Base-by-base conservation (phyloP, 768 basidiomycete species). In the Strobilomyces confusus region DNA sequence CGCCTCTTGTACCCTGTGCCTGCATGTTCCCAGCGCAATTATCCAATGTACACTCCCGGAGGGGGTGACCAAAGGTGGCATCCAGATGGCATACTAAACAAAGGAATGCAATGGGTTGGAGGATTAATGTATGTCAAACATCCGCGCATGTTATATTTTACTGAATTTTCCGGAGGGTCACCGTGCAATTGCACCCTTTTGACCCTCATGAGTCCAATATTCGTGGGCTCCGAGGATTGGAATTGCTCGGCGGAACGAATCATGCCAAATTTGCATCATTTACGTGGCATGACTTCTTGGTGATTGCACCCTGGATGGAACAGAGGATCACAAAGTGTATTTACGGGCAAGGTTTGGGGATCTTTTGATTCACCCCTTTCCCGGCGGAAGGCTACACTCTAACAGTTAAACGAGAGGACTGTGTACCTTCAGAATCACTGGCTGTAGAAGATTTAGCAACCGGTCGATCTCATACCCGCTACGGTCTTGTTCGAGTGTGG, bases 221-320 rank as follows among this genome's bases (percentile, higher is more conserved):
- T 53, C 65, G 62, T 17, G 67, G 66, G 14, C 62, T 76, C 12
- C 82, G 78, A 59, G 82, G 80, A 44, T 59, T 74, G 22, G 80
- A 79, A 58, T 71, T 81, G 12, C 70, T 80, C 23, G 63, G 71
- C 20, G 79, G 76, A 15, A 63, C 75, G 4, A 75, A 80, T 45
- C 72, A 81, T 38, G 73, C 73, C 17, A 86, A 84, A 45, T 91
- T 84, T 64, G 81, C 80, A 8, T 89, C 87, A 12, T 82, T 92
- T 54, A 78, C 77, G 0, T 86, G 82, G 82, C 71, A 72, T 19
- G 90, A 92, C 65, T 69, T 92, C 36, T 75, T 76, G 64, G 77
- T 81, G 30, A 80, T 91, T 52, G 86, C 89, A 36, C 90, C 88
- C 4, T 92, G 90, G 90, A 79, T 92, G 73, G 78, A 84, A 52